Percentiles rank a stretch among this genome's conserved stretches.
Evolutionary conservation across 805 yeast genomes (phyloP).

Genomic region (Jamesozyma gamospora): DNA sequence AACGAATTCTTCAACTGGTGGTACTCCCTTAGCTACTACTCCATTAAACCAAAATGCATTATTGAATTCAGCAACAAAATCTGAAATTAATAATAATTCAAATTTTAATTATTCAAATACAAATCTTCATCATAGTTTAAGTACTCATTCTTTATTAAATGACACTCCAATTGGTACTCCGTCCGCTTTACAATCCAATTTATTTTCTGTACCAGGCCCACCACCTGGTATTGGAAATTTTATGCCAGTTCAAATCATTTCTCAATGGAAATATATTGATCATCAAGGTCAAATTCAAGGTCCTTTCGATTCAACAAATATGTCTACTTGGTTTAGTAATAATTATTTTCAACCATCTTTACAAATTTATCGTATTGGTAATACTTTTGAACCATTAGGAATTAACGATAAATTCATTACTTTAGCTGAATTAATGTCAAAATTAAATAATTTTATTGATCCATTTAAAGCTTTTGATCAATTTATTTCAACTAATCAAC

Average conservation of each 20-base stretch:
- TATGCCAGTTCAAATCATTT: slow-evolving; percentile 14
- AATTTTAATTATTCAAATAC: background rate
- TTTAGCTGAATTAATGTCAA: slow-evolving; percentile 16
- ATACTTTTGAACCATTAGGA: slow-evolving; percentile 21
- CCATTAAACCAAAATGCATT: background rate
- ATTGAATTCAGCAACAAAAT: background rate
- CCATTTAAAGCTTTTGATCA: slow-evolving; percentile 22
- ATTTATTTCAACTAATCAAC: background rate
- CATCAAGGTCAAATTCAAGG: slow-evolving; percentile 66
- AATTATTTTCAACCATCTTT: slow-evolving; percentile 53
- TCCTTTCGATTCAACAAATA: slow-evolving; percentile 65
- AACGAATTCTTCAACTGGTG: background rate
- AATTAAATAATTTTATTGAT: slow-evolving; percentile 18
- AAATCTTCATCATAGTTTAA: background rate
- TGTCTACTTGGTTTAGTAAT: slow-evolving; percentile 71
- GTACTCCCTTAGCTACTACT: background rate
- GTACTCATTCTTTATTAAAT: background rate
- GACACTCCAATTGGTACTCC: background rate
- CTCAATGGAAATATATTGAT: slow-evolving; percentile 71
- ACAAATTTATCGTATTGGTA: slow-evolving; percentile 41
- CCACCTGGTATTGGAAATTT: slow-evolving; percentile 2
- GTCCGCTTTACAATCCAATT: background rate
- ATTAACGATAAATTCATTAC: slow-evolving; percentile 20
- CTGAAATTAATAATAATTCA: background rate
- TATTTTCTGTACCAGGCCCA: background rate